These are phyloP conservation scores for Kernera saxatilis DNA, from an alignment of 345 rosid species.

Conservation along the genomic window DNA sequence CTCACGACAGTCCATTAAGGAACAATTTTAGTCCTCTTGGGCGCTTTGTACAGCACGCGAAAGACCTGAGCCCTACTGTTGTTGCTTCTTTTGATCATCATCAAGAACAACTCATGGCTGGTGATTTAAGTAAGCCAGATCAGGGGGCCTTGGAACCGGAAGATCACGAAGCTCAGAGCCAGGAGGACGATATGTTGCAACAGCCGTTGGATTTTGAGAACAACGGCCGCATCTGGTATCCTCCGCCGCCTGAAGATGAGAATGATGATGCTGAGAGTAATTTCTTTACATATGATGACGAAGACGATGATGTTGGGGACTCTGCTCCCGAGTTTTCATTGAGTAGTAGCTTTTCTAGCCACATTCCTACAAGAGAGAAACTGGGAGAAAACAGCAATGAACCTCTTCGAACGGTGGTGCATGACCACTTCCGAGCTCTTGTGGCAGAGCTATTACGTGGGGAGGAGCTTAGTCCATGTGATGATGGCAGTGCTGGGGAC, in stretches of 20 bases:
- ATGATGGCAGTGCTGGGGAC: constrained; percentile 49
- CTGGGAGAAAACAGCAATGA: constrained; percentile 61
- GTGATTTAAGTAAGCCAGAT: constrained; percentile 47
- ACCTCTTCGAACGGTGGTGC: constrained; percentile 68
- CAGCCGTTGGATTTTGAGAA: constrained; percentile 81
- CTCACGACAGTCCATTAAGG: constrained; percentile 87
- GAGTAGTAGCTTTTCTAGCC: constrained; percentile 69
- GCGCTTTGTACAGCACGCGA: constrained; percentile 63
- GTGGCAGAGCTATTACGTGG: constrained; percentile 82
- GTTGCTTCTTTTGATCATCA: constrained; percentile 45
- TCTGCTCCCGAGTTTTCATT: constrained; percentile 65
- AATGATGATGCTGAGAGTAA: constrained; percentile 71
- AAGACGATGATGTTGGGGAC: constrained; percentile 82
- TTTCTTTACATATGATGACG: constrained; percentile 73
- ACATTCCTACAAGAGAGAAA: constrained; percentile 59
- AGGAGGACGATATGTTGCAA: constrained; percentile 34
- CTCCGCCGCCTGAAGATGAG: constrained; percentile 86
- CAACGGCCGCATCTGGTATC: constrained; percentile 79
- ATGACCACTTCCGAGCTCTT: constrained; percentile 93
- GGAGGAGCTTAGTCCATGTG: constrained; percentile 49
- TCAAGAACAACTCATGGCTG: constrained; percentile 36
- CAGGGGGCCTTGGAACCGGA: constrained; percentile 42
- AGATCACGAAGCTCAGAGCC: constrained; percentile 41
- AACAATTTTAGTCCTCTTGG: constrained; percentile 77
- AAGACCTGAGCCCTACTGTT: constrained; percentile 50